Conservation (phyloP, 1,139 yeast genomes). For the Magnusiomyces suaveolens region DNA sequence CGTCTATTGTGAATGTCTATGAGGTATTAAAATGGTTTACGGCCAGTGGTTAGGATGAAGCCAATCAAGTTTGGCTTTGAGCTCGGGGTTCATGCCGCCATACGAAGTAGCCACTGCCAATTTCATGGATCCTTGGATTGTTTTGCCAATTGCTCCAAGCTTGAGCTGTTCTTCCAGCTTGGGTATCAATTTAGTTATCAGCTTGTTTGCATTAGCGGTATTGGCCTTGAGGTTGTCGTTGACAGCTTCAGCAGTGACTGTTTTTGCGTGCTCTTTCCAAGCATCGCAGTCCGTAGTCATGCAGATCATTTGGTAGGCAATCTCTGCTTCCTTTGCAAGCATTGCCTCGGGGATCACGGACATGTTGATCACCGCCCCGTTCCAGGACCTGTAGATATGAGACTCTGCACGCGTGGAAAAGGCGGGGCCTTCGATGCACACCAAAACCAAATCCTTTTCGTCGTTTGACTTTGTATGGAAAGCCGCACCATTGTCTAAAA, state of each 20-base stretch:
- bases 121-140: slow-evolving; percentile 68
- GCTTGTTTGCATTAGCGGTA: slow-evolving; percentile 69
- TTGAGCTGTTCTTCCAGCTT: slow-evolving; percentile 54
- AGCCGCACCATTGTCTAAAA: slow-evolving; percentile 41
- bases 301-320: slow-evolving; percentile 93
- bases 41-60: slow-evolving; percentile 86
- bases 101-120: slow-evolving; percentile 72
- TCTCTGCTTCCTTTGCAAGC: slow-evolving; percentile 94
- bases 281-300: slow-evolving; percentile 99
- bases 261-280: slow-evolving; percentile 91
- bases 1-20: too few species aligned
- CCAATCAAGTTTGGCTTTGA: slow-evolving; percentile 71
- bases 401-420: slow-evolving; percentile 98
- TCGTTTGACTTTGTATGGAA: slow-evolving; percentile 53
- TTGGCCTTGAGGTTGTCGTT: slow-evolving; percentile 85
- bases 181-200: slow-evolving; percentile 62
- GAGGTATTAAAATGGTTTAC: background rate
- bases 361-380: slow-evolving; percentile 95
- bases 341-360: slow-evolving; percentile 92
- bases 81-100: slow-evolving; percentile 62
- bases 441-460: slow-evolving; percentile 59
- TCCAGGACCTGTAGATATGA: slow-evolving; percentile 74
- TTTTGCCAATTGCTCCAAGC: slow-evolving; percentile 56
- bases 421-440: slow-evolving; percentile 99
- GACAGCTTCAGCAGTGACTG: slow-evolving; percentile 94